Base-by-base conservation (phyloP, 2,329 filamentous ascomycete genomes). In the Colletotrichum kahawae region DNA sequence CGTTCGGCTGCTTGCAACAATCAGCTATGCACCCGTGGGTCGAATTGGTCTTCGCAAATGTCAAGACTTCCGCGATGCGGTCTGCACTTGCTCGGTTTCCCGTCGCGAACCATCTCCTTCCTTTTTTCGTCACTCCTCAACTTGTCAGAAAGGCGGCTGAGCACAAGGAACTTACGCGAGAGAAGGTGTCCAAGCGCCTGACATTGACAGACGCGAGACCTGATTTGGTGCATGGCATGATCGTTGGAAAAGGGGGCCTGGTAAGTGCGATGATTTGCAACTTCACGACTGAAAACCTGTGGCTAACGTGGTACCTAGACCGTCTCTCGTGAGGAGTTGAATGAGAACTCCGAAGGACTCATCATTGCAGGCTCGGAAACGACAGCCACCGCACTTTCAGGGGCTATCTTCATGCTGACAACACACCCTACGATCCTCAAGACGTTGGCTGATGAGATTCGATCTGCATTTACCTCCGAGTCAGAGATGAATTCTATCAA, bases 351-450 rank as follows among this genome's bases (percentile, higher is more conserved):
- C 1, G 43, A 33, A n/a, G 65, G 3, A 24, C 59, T 83, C 5
- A 78, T 83, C 33, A 27, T 82, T 7, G 87, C 84, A 0, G 87
- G 87, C 0, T 83, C 82, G 8, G 87, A 88, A 70, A 89, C 87
- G 0, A 88, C 86, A 0, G 86, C 87, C 0, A 87, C 86, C 1
- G 78, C 83, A 3, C 78, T 89, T 7, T 79, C 81, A 0, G 87
- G 86, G 5, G 79, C 81, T 0, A 86, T 85, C 0, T 88, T 83
- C 69, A 79, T 85, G 2, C 80, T 90, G 9, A 69, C 79, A 1
- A 79, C 54, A 6, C 82, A 85, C 43, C 83, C 82, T 0, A 65
- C 78, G 0, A 77, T 74, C 2, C 75, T 84, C 12, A 59, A 79
- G 24, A 84, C 77, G 51, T 54, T 87, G 18, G 77, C 76, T 2